Evolutionary conservation across 345 rosid species (phyloP).

Genomic region (Euphorbia pulcherrima): DNA sequence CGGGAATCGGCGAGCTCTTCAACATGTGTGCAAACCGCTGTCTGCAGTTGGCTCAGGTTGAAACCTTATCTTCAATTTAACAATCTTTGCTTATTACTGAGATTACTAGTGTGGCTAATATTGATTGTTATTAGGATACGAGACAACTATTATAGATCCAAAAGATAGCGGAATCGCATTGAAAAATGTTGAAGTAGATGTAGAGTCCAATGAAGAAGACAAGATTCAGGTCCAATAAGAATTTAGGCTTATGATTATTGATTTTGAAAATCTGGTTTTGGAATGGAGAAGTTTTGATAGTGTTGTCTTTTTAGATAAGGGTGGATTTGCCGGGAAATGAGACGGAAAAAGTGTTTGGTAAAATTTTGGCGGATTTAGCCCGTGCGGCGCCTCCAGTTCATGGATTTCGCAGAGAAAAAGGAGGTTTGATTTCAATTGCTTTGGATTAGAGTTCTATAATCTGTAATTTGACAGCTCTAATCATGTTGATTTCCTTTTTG

Average conservation of each 20-base stretch:
- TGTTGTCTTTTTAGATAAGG: conserved; percentile 40
- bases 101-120: neutral
- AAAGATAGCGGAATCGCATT: conserved; percentile 37
- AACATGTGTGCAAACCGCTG: conserved; percentile 28
- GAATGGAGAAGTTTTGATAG: neutral
- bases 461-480: conserved; percentile 23
- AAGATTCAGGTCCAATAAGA: conserved; percentile 41
- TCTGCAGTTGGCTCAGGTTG: conserved; percentile 49
- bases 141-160: conserved; percentile 45
- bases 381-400: conserved; percentile 58
- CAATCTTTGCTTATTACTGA: neutral
- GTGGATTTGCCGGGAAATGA: conserved; percentile 52
- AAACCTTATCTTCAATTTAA: neutral
- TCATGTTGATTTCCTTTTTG: conserved; percentile 17
- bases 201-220: conserved; percentile 43
- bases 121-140: conserved; percentile 33
- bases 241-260: neutral
- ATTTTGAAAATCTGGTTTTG: too few relatives aligned
- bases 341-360: conserved; percentile 46
- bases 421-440: conserved; percentile 40
- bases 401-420: conserved; percentile 60
- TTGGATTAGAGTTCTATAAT: conserved; percentile 10
- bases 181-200: conserved; percentile 42
- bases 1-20: conserved; percentile 1
- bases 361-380: conserved; percentile 48